Evolutionary conservation across 345 rosid genomes (phyloP).

Genomic region (Populus nigra): DNA sequence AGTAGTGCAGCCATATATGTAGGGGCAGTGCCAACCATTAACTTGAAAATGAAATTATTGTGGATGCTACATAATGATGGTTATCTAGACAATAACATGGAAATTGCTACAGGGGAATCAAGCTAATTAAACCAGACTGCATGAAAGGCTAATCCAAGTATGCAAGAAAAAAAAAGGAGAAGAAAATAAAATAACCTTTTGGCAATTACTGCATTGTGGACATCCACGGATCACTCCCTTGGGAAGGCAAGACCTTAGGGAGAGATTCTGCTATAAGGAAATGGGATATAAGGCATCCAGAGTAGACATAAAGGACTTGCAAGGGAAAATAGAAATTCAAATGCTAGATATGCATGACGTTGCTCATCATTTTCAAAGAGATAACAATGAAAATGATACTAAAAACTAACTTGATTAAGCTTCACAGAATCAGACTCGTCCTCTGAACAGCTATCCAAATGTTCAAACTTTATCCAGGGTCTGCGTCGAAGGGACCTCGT

Average conservation of each 20-base stretch:
- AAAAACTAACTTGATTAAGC: conserved; percentile 51
- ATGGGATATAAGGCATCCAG: conserved; percentile 1
- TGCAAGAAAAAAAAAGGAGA: neutral
- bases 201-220: conserved; percentile 73
- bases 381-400: neutral
- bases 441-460: conserved; percentile 37
- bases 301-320: conserved; percentile 5
- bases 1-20: neutral
- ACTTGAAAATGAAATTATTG: neutral
- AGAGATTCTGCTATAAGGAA: conserved; percentile 47
- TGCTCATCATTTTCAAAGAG: neutral
- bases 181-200: conserved; percentile 57
- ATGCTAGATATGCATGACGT: neutral
- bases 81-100: neutral
- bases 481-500: conserved; percentile 54
- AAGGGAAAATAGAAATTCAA: neutral
- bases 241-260: conserved; percentile 49
- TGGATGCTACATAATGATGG: neutral
- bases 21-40: neutral
- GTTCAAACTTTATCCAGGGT: conserved; percentile 62
- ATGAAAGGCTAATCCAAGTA: neutral
- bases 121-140: conserved; percentile 1
- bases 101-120: neutral
- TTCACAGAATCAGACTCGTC: conserved; percentile 49
- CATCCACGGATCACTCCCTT: conserved; percentile 84